These are phyloP conservation scores for Naegleria fowleri DNA, from an alignment of 208 protist genomes.

Conservation along the genomic window DNA sequence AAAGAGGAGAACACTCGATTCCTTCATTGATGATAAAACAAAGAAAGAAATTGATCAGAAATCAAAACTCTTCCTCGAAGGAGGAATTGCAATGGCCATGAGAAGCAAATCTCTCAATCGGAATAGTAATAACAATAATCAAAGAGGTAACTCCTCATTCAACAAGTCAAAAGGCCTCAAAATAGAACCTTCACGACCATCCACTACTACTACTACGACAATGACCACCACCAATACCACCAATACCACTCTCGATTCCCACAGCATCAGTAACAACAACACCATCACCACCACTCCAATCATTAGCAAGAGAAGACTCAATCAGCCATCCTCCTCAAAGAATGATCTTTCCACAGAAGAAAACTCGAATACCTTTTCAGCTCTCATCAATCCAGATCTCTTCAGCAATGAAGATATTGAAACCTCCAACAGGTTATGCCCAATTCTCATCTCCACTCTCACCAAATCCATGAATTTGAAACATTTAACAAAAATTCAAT, in stretches of 20 bases:
- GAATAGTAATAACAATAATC: not conserved
- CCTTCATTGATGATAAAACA: not conserved
- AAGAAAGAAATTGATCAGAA: not conserved
- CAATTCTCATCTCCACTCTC: not conserved
- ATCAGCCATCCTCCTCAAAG: not conserved
- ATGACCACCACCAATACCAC: too few relatives aligned
- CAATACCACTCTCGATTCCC: too few relatives aligned
- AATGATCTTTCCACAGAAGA: not conserved
- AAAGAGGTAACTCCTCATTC: too few relatives aligned
- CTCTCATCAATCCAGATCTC: not conserved
- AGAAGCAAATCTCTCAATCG: not conserved
- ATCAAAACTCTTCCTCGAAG: not conserved
- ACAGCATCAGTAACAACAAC: too few relatives aligned
- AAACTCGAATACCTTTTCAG: not conserved
- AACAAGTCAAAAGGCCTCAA: too few relatives aligned
- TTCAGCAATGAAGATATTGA: not conserved
- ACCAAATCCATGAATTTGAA: not conserved
- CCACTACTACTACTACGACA: too few relatives aligned
- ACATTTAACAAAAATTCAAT: slow-evolving; percentile 26
- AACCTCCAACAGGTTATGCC: not conserved
- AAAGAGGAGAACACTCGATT: not conserved
- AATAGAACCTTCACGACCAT: too few relatives aligned
- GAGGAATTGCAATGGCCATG: not conserved
- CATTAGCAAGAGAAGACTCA: not conserved
- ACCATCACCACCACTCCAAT: too few relatives aligned